A percentile compares a stretch with the other conserved stretches of the same genome.
Evolutionary conservation across 1,284 basidiomycete species (phyloP).

Genomic region (Apiotrichum gracile): DNA sequence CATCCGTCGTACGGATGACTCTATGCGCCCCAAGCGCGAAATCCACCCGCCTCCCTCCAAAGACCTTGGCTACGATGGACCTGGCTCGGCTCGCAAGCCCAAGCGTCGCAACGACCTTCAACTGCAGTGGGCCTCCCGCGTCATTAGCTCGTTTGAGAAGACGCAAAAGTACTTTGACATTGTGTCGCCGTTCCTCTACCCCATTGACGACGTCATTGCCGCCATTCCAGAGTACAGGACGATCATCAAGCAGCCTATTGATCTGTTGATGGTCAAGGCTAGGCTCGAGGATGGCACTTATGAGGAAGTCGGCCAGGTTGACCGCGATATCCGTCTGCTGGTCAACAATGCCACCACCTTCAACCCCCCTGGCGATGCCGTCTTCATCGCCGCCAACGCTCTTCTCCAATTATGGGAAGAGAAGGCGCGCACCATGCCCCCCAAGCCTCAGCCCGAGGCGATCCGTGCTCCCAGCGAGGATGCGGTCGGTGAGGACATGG

Average conservation of each 20-base stretch:
- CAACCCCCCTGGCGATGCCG: conserved; percentile 82
- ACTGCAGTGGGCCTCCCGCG: conserved; percentile 65
- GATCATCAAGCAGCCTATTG: conserved; percentile 91
- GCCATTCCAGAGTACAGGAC: conserved; percentile 80
- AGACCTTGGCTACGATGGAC: conserved; percentile 75
- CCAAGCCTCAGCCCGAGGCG: conserved; percentile 38
- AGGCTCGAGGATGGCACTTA: conserved; percentile 77
- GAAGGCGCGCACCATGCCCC: conserved; percentile 77
- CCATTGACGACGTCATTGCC: conserved; percentile 64
- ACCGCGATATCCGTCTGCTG: conserved; percentile 88
- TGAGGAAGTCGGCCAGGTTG: conserved; percentile 67
- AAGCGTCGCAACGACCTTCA: conserved; percentile 70
- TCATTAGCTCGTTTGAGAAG: conserved; percentile 65
- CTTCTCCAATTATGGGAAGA: conserved; percentile 82
- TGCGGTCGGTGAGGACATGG: conserved; percentile 46
- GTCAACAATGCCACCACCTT: conserved; percentile 88
- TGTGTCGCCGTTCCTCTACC: conserved; percentile 84
- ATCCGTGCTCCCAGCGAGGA: conserved; percentile 50
- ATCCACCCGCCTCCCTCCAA: conserved; percentile 92
- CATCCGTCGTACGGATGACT: conserved; percentile 49
- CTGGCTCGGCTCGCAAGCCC: conserved; percentile 44
- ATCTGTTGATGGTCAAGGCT: conserved; percentile 76
- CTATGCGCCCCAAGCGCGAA: conserved; percentile 87
- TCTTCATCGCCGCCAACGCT: conserved; percentile 74
- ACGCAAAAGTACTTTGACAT: conserved; percentile 70